Conservation (phyloP, 495 filamentous ascomycete species). For the Trypethelium eluteriae region DNA sequence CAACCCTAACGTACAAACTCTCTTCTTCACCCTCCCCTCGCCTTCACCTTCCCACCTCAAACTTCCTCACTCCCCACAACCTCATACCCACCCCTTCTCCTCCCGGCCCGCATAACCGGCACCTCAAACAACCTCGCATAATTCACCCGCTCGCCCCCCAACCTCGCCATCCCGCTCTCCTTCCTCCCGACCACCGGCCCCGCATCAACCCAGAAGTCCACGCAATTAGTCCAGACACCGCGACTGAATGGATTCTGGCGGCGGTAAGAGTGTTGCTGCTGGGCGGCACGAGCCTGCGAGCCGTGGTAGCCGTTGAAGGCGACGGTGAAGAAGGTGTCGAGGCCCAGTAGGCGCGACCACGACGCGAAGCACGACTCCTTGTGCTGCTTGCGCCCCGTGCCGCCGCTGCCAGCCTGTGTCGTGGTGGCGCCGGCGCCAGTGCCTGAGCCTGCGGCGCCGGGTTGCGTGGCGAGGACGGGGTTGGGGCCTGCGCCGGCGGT, state of each 20-base stretch:
- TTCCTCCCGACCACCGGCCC: conserved; percentile 71
- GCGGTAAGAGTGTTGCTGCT: conserved; percentile 38
- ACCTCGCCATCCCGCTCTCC: conserved; percentile 61
- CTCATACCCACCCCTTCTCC: conserved; percentile 32
- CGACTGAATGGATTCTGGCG: conserved; percentile 76
- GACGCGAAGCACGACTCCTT: conserved; percentile 58
- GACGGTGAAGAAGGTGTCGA: conserved; percentile 85
- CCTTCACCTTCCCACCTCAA: background rate
- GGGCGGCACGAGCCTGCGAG: conserved; percentile 47
- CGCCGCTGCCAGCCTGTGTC: conserved; percentile 23
- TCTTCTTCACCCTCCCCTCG: background rate
- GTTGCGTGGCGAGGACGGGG: conserved; percentile 18
- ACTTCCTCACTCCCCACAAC: conserved; percentile 22
- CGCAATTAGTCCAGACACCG: conserved; percentile 77
- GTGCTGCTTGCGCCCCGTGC: conserved; percentile 31
- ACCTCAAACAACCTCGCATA: conserved; percentile 86
- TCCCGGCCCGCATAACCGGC: conserved; percentile 55
- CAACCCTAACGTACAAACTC: too few species aligned
- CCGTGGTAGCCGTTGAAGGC: conserved; percentile 43
- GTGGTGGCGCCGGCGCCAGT: conserved; percentile 34
- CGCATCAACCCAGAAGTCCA: conserved; percentile 92
- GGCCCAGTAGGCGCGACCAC: conserved; percentile 75
- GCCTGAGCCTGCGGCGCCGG: conserved; percentile 4
- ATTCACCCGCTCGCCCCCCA: conserved; percentile 73
- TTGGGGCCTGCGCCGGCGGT: conserved; percentile 36